A percentile compares a stretch with the other conserved stretches of the same genome.
These are phyloP conservation scores for Phytophthora pisi DNA, from an alignment of 352 stramenopile species.

Conservation along the genomic window DNA sequence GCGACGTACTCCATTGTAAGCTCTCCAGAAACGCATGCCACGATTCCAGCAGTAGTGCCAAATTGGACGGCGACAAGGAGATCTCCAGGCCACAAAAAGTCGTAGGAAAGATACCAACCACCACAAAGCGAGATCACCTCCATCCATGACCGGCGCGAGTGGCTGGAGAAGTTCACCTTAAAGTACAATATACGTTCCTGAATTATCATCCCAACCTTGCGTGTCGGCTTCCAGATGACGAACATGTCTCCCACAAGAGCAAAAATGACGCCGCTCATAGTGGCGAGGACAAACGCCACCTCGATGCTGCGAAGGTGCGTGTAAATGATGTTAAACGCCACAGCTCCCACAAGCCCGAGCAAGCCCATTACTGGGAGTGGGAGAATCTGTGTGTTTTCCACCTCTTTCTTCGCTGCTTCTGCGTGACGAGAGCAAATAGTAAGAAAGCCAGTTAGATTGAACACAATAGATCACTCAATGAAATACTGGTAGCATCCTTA, in stretches of 20 bases:
- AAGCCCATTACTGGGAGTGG: slow-evolving; percentile 84
- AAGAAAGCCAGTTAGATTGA: slow-evolving; percentile 2
- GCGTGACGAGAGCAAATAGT: slow-evolving; percentile 1
- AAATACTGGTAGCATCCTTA: slow-evolving; percentile 19
- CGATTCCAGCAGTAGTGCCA: slow-evolving; percentile 73
- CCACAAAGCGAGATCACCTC: slow-evolving; percentile 61
- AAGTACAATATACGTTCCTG: slow-evolving; percentile 80
- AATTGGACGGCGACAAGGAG: slow-evolving; percentile 79
- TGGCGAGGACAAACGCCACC: slow-evolving; percentile 82
- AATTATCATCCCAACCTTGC: slow-evolving; percentile 77
- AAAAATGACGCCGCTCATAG: slow-evolving; percentile 77
- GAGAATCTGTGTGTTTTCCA: slow-evolving; percentile 73
- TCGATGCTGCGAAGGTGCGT: slow-evolving; percentile 82
- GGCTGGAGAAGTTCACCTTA: slow-evolving; percentile 60
- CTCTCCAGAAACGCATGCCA: slow-evolving; percentile 72
- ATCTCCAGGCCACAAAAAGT: slow-evolving; percentile 70
- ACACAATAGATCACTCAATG: neutral
- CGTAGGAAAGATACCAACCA: slow-evolving; percentile 72
- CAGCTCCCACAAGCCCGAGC: slow-evolving; percentile 72
- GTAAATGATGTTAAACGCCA: slow-evolving; percentile 91
- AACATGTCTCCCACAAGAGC: slow-evolving; percentile 84
- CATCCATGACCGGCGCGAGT: slow-evolving; percentile 57
- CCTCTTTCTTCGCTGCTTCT: slow-evolving; percentile 49
- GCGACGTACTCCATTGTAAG: slow-evolving; percentile 70
- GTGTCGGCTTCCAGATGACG: slow-evolving; percentile 83